Percentiles rank a stretch among this genome's conserved stretches.
phyloP scores from a whole-genome alignment of 148 eudicot genomes.

The Arctostaphylos glauca region DNA sequence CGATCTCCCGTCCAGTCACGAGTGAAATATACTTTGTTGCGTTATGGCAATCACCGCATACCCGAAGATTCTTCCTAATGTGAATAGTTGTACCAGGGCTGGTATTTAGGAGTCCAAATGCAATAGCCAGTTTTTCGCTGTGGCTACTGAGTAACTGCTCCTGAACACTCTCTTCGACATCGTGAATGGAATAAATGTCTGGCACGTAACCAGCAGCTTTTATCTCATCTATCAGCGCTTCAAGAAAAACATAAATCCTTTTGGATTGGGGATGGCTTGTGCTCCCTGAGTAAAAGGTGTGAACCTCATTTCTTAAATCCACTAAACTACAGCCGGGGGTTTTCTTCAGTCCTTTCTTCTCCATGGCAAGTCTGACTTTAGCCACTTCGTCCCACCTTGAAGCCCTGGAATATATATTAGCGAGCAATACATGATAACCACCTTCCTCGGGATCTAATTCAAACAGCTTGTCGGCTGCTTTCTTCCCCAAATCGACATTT shows the following conservation, averaged over 20 bases:
- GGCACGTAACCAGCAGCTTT: slow-evolving; percentile 74
- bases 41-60: slow-evolving; percentile 75
- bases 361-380: slow-evolving; percentile 60
- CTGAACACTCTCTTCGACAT: slow-evolving; percentile 66
- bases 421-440: slow-evolving; percentile 74
- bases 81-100: slow-evolving; percentile 65
- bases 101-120: slow-evolving; percentile 68
- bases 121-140: slow-evolving; percentile 77
- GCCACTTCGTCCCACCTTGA: slow-evolving; percentile 82
- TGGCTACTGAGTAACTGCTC: slow-evolving; percentile 63
- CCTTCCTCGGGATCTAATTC: slow-evolving; percentile 63
- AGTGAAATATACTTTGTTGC: slow-evolving; percentile 82
- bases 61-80: slow-evolving; percentile 75
- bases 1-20: slow-evolving; percentile 61
- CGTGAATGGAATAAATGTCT: slow-evolving; percentile 59
- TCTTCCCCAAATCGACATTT: slow-evolving; percentile 67
- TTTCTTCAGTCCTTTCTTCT: slow-evolving; percentile 56
- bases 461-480: slow-evolving; percentile 56
- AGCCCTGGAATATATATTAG: slow-evolving; percentile 66
- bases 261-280: slow-evolving; percentile 63
- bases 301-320: slow-evolving; percentile 63
- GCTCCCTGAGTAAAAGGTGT: slow-evolving; percentile 73
- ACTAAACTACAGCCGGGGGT: slow-evolving; percentile 75
- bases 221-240: slow-evolving; percentile 46
- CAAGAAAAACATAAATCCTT: slow-evolving; percentile 51